These are phyloP conservation scores for Kurtzmaniella quercitrusa DNA, from an alignment of 1,139 yeast species.

Conservation along the genomic window DNA sequence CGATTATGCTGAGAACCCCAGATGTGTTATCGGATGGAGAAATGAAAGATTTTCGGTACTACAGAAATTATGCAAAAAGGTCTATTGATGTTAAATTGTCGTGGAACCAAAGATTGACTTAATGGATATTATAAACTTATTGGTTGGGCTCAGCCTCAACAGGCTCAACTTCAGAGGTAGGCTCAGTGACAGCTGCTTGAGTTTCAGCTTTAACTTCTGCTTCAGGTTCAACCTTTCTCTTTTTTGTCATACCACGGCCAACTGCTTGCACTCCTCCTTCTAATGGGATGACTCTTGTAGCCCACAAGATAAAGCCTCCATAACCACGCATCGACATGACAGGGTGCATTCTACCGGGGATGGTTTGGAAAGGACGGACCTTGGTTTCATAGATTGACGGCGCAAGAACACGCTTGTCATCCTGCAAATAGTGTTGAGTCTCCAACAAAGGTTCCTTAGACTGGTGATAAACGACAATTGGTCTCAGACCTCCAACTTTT, in stretches of 20 bases:
- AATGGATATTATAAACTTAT: too few species aligned
- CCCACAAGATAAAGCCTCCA: slow-evolving; percentile 85
- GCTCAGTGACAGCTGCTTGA: not conserved
- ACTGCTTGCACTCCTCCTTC: slow-evolving; percentile 51
- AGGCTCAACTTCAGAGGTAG: too few species aligned
- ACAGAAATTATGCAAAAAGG: not conserved
- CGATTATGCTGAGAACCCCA: slow-evolving; percentile 28
- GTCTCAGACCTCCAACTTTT: slow-evolving; percentile 80
- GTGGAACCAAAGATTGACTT: slow-evolving; percentile 9
- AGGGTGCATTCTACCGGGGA: slow-evolving; percentile 94
- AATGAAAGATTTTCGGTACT: not conserved
- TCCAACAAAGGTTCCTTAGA: slow-evolving; percentile 76
- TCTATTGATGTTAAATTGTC: slow-evolving; percentile 4
- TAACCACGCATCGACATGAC: slow-evolving; percentile 90
- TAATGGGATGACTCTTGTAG: slow-evolving; percentile 74
- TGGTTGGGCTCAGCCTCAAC: too few species aligned
- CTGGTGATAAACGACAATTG: slow-evolving; percentile 77
- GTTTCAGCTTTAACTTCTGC: not conserved
- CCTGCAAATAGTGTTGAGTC: slow-evolving; percentile 61
- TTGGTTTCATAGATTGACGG: slow-evolving; percentile 81
- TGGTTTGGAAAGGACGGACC: slow-evolving; percentile 85
- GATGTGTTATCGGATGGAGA: slow-evolving; percentile 42
- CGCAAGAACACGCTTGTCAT: slow-evolving; percentile 70
- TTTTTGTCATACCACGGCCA: slow-evolving; percentile 47
- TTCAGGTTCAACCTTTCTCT: slow-evolving; percentile 13